These are phyloP conservation scores for Aspergillus steynii DNA, from an alignment of 495 filamentous ascomycete genomes.

Conservation along the genomic window DNA sequence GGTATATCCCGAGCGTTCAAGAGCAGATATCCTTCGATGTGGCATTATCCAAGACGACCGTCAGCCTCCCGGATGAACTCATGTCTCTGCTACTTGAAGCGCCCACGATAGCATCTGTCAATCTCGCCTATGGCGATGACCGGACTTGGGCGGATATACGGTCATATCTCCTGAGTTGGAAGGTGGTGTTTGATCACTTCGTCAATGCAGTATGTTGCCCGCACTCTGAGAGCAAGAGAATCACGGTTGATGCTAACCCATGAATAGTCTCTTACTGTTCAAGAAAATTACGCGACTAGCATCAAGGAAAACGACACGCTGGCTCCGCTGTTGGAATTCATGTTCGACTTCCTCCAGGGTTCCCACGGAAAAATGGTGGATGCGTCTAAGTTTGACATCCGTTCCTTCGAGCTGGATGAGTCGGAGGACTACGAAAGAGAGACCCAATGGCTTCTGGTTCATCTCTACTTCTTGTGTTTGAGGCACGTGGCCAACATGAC, in stretches of 20 bases:
- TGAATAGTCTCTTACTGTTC: slow-evolving; percentile 69
- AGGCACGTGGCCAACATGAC: slow-evolving; percentile 73
- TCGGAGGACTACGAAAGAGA: slow-evolving; percentile 63
- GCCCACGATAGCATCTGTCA: slow-evolving; percentile 50
- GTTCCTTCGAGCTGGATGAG: slow-evolving; percentile 61
- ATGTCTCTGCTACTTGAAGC: slow-evolving; percentile 62
- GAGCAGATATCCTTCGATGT: slow-evolving; percentile 82
- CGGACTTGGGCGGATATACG: slow-evolving; percentile 50
- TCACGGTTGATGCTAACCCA: not conserved
- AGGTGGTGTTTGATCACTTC: slow-evolving; percentile 87
- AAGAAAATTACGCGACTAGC: slow-evolving; percentile 71
- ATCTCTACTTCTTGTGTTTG: slow-evolving; percentile 82
- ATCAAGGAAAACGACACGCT: slow-evolving; percentile 74
- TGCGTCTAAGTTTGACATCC: slow-evolving; percentile 65
- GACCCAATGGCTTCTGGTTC: slow-evolving; percentile 77
- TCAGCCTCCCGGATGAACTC: slow-evolving; percentile 67
- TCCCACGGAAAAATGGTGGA: slow-evolving; percentile 67
- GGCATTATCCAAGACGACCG: slow-evolving; percentile 69
- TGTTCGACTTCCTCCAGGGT: slow-evolving; percentile 79
- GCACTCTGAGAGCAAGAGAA: not conserved
- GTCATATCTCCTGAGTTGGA: slow-evolving; percentile 89
- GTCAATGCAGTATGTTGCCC: slow-evolving; percentile 58
- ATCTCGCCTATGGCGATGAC: slow-evolving; percentile 40
- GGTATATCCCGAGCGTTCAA: slow-evolving; percentile 70
- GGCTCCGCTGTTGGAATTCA: slow-evolving; percentile 69